These are phyloP conservation scores for Fraxinus sp. DNA, from an alignment of 305 asterid genomes.

Conservation along the genomic window DNA sequence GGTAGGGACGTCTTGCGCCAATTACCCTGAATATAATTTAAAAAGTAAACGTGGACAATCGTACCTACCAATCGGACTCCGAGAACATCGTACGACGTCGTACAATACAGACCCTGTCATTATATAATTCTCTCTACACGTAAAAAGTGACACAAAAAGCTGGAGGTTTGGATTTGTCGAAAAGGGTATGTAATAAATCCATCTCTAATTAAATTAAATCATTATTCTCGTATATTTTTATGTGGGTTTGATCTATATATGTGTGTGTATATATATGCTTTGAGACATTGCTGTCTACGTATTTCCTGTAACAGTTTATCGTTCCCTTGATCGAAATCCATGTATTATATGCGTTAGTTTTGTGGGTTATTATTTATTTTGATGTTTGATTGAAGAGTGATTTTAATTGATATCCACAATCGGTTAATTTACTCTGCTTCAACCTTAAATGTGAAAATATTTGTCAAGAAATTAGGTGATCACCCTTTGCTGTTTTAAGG, in stretches of 20 bases:
- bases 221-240: neutral
- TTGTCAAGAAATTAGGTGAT: neutral
- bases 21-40: neutral
- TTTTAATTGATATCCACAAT: neutral
- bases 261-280: neutral
- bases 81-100: neutral
- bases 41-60: neutral
- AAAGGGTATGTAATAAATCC: slow-evolving; percentile 13
- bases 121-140: neutral
- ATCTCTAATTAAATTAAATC: neutral
- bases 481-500: neutral
- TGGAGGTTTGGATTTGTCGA: slow-evolving; percentile 15
- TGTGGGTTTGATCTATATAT: neutral
- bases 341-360: neutral
- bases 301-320: neutral
- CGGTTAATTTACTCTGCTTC: neutral
- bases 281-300: neutral
- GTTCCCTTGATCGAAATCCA: neutral
- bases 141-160: neutral
- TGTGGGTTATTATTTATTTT: neutral
- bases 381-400: neutral
- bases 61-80: neutral
- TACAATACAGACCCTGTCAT: neutral
- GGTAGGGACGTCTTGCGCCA: too few species aligned
- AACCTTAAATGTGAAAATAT: neutral